phyloP scores from a whole-genome alignment of 116 monocot genomes.

The Posidonia oceanica region DNA sequence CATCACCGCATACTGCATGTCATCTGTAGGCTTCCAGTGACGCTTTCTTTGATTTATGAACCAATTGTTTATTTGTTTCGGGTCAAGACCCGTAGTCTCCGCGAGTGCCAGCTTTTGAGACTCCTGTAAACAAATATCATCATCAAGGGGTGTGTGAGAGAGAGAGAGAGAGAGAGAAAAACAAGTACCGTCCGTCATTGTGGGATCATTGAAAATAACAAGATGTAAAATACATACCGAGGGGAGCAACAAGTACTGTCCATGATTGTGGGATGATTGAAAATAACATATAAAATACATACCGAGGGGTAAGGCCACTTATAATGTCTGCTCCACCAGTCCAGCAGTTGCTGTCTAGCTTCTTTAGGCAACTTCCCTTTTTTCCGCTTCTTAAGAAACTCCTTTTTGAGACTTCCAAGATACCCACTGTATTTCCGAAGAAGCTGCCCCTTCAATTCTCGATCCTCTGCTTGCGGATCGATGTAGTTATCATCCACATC shows the following conservation, averaged over 20 bases:
- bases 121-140: conserved; percentile 16
- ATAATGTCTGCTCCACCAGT: conserved; percentile 58
- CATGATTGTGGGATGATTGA: too few relatives aligned
- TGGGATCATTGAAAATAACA: too few relatives aligned
- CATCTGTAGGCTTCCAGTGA: conserved; percentile 48
- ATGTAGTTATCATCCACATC: conserved; percentile 34
- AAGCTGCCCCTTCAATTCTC: conserved; percentile 54
- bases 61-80: conserved; percentile 53
- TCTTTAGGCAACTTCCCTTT: conserved; percentile 67
- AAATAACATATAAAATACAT: neutral
- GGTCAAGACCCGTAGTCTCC: conserved; percentile 31
- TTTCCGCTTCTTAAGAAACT: conserved; percentile 57
- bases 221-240: too few relatives aligned
- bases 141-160: too few relatives aligned
- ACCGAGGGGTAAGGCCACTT: conserved; percentile 77
- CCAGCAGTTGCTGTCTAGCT: conserved; percentile 44
- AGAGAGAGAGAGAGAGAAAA: too few relatives aligned
- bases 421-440: conserved; percentile 56
- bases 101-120: conserved; percentile 43
- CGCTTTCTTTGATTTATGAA: conserved; percentile 51
- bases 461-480: conserved; percentile 52
- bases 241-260: too few relatives aligned
- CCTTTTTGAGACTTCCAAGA: conserved; percentile 47
- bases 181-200: too few relatives aligned
- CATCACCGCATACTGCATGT: conserved; percentile 41